These are phyloP conservation scores for Geotrichum macrosporum DNA, from an alignment of 1,139 yeast species.

Conservation along the genomic window DNA sequence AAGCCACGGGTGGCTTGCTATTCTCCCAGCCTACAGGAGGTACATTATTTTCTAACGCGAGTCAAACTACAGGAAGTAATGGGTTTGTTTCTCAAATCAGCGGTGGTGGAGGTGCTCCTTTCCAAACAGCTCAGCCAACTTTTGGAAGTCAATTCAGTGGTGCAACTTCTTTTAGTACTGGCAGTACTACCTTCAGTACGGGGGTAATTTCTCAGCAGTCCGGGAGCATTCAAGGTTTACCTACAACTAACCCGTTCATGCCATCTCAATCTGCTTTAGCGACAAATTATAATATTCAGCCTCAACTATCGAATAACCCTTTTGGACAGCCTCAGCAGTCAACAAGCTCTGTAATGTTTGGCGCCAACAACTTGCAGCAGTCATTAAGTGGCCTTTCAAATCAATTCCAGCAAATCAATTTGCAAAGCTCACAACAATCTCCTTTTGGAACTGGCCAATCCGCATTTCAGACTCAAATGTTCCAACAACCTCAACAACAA, in stretches of 20 bases:
- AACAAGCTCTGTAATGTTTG: constrained; percentile 4
- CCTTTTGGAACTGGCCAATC: background rate
- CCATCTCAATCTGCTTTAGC: constrained; percentile 1
- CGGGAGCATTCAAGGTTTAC: background rate
- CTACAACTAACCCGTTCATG: constrained; percentile 11
- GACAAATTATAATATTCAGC: background rate
- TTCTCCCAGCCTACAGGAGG: constrained; percentile 8
- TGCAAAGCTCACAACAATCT: constrained; percentile 5
- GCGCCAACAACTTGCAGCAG: constrained; percentile 2
- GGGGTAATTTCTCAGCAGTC: constrained; percentile 10
- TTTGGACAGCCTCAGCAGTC: constrained; percentile 11
- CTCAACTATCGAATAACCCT: constrained; percentile 2
- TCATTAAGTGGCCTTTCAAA: constrained; percentile 2
- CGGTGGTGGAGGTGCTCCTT: background rate
- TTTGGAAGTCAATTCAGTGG: constrained; percentile 4
- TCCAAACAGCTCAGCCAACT: background rate
- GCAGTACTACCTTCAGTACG: background rate
- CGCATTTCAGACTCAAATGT: constrained; percentile 3
- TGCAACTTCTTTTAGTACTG: constrained; percentile 1
- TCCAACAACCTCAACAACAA: constrained; percentile 9
- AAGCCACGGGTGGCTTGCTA: constrained; percentile 12
- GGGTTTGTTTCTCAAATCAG: constrained; percentile 6
- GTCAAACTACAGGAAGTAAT: constrained; percentile 6
- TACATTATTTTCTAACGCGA: background rate
- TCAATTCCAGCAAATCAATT: constrained; percentile 8